These are phyloP conservation scores for Achlya hypogyna DNA, from an alignment of 352 stramenopile species.

Conservation along the genomic window DNA sequence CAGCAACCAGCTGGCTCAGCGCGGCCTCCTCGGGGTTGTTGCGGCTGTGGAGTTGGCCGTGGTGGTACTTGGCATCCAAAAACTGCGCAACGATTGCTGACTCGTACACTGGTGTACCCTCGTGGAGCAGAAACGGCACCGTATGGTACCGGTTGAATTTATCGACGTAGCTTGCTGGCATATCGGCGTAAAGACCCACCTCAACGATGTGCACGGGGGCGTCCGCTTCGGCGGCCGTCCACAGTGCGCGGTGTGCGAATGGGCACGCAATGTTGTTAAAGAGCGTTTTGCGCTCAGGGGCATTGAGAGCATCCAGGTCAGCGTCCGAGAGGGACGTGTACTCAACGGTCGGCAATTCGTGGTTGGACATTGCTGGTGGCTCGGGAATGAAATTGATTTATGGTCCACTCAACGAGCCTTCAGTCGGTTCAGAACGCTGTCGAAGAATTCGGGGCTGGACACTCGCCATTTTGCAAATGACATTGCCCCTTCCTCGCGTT, in stretches of 20 bases:
- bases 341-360: background rate
- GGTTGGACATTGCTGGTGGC: no score
- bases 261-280: slow-evolving; percentile 18
- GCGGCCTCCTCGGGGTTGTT: slow-evolving; percentile 9
- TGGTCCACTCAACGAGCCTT: no score
- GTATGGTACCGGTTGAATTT: slow-evolving; percentile 15
- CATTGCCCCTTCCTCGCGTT: no score
- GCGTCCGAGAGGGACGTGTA: background rate
- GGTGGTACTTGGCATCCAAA: slow-evolving; percentile 1
- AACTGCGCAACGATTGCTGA: slow-evolving; percentile 18
- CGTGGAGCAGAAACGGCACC: slow-evolving; percentile 8
- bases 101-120: slow-evolving; percentile 3
- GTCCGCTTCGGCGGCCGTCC: slow-evolving; percentile 15
- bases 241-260: slow-evolving; percentile 15
- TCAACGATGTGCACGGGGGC: slow-evolving; percentile 1
- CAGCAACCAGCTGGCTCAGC: background rate
- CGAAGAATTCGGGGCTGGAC: no score
- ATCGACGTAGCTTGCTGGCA: slow-evolving; percentile 9
- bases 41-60: background rate
- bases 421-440: no score
- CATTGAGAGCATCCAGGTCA: background rate
- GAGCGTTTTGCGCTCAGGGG: background rate
- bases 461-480: no score
- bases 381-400: no score
- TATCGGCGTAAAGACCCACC: background rate